Evolutionary conservation across 345 rosid genomes (phyloP).

Genomic region (Rubroshorea leprosula): DNA sequence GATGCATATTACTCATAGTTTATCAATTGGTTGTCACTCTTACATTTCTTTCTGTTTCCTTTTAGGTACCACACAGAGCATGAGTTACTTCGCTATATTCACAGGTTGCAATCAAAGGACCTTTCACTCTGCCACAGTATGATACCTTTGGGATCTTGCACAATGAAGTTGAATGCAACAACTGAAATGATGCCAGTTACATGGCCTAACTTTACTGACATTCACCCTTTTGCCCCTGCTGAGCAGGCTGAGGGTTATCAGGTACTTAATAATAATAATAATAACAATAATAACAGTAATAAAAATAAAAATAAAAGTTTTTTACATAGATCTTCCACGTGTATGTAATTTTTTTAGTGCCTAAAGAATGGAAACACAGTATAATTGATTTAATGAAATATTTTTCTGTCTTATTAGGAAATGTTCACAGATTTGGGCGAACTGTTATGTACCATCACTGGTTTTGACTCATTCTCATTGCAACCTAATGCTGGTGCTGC

Average conservation of each 20-base stretch:
- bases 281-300: no score
- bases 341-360: not conserved
- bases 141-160: slow-evolving; percentile 98
- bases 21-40: slow-evolving; percentile 7
- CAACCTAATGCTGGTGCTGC: slow-evolving; percentile 99
- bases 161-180: slow-evolving; percentile 27
- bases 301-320: slow-evolving; percentile 7
- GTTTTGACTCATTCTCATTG: slow-evolving; percentile 95
- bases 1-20: slow-evolving; percentile 13
- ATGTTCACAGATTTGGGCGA: slow-evolving; percentile 88
- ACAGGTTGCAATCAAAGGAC: slow-evolving; percentile 78
- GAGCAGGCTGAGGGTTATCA: slow-evolving; percentile 89
- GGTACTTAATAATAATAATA: no score
- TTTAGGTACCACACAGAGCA: slow-evolving; percentile 89
- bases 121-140: slow-evolving; percentile 97
- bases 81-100: slow-evolving; percentile 80
- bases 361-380: slow-evolving; percentile 5
- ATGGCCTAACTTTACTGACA: slow-evolving; percentile 78
- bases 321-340: slow-evolving; percentile 2
- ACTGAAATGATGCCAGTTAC: slow-evolving; percentile 98
- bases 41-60: slow-evolving; percentile 16
- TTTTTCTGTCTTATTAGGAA: slow-evolving; percentile 49
- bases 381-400: slow-evolving; percentile 15
- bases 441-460: slow-evolving; percentile 78
- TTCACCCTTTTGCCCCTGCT: slow-evolving; percentile 85